Base-by-base conservation (phyloP, 176 grass and related monocot species). In the Paspalum vaginatum region DNA sequence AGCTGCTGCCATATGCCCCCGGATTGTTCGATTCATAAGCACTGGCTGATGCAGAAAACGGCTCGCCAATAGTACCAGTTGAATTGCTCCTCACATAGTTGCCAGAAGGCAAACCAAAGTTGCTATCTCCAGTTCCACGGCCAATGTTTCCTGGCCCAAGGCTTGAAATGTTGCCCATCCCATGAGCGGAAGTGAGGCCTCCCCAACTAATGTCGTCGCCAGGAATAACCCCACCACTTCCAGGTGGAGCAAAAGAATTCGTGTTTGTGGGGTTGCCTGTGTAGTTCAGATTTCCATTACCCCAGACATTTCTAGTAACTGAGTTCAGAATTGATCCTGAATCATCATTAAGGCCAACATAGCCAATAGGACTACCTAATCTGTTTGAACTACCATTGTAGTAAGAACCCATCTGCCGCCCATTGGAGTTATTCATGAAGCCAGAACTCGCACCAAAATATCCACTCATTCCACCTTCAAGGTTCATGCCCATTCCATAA, bases 231-330 rank as follows among this genome's bases (percentile, higher is more conserved):
- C 57, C 75, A 18, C 80, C 81, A 87, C 70, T 88, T 82, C 84
- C 82, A 81, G 80, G 84, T 80, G 74, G 80, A 77, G 79, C 86
- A 49, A 94, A 94, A 59, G 89, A 88, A 85, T 81, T 98, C 17
- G 86, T 73, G 76, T 85, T 87, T 78, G 77, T 59, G 68, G 77
- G 85, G 77, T 85, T 94, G 42, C 61, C 81, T 5, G 74, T 57
- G 70, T 92, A 87, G 70, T 92, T 91, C 11, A 89, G 86, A 49
- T 39, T 78, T 71, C 82, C 78, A 82, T 87, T 92, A 24, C 87
- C 84, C 92, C 92, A 92, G 40, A 94, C 81, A 91, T 92, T 94
- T 81, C 95, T 88, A 70, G 83, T 64, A 79, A 88, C 70, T 86
- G 88, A 91, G 68, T 70, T 93, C 65, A 98, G 83, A 81, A 92